Percentiles rank a stretch among this genome's conserved stretches.
These are phyloP conservation scores for Wallacemonas sp. DNA, from an alignment of 208 protist species.

Conservation along the genomic window DNA sequence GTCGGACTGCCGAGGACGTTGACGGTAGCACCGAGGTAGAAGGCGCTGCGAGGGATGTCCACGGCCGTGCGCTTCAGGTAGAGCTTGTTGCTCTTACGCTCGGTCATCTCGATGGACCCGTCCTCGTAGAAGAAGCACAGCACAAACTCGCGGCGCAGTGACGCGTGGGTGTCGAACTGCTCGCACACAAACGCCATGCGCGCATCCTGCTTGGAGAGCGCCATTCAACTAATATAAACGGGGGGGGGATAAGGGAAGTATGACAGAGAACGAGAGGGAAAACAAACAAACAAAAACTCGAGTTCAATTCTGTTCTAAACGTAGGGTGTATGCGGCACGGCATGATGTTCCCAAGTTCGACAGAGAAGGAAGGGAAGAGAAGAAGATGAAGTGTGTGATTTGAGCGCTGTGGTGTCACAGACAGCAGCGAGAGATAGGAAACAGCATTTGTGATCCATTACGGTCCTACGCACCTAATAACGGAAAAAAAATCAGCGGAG, in stretches of 20 bases:
- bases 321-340: no score
- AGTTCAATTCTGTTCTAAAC: no score
- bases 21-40: conserved; percentile 63
- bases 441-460: not conserved
- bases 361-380: conserved; percentile 5
- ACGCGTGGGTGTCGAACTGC: conserved; percentile 64
- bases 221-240: conserved; percentile 36
- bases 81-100: conserved; percentile 52
- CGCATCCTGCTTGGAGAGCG: conserved; percentile 67
- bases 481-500: no score
- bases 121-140: conserved; percentile 80
- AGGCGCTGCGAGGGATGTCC: conserved; percentile 41
- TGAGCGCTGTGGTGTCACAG: no score
- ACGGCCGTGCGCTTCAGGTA: conserved; percentile 65
- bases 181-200: conserved; percentile 81
- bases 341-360: no score
- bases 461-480: no score
- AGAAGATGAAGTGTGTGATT: no score
- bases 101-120: conserved; percentile 71
- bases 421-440: not conserved
- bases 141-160: conserved; percentile 52
- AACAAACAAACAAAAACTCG: no score
- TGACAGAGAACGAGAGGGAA: not conserved
- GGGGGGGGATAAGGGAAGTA: not conserved
- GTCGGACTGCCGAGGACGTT: conserved; percentile 70